Evolutionary conservation across 1,139 yeast genomes (phyloP), one percentile per base, ranked within the genome.

Genomic region (Debaryomyces udenii): DNA sequence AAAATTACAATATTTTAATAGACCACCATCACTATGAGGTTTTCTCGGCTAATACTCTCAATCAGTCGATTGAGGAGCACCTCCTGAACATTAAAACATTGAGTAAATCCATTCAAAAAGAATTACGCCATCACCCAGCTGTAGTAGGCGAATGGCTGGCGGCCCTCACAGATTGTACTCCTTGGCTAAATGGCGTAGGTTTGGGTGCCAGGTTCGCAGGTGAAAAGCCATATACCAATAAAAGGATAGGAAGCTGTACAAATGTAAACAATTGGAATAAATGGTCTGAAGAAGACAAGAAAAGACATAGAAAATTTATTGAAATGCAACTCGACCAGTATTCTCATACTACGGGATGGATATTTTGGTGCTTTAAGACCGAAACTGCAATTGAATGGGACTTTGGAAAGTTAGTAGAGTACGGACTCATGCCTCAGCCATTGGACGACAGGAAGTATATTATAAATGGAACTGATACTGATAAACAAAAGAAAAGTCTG

Each of bases 1-100:
- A 60, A 38, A 62, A 66, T 41, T 61, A 65, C 42, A 68, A 76
- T 45, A 69, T 81, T 31, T 60, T 81, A 37, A 72, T 81, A 39
- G 86, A 81, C 56, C 86, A 81, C 56, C 88, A 81, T 57, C 83
- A 80, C 51, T 82, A 82, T 54, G 83, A 78, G 55, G 78, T 81
- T 4, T 81, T 82, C 54, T 68, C 75, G 0, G 64, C 64, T 9
- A 59, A 53, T 24, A 74, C 73, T 42, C 64, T 80, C 18, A 51
- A 63, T 42, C 62, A 51, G 50, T 54, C 62, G 28, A 60, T 73
- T 22, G 66, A 70, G n/a, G 57, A 59, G 23, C 78, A 69, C 46
- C 55, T 75, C 24, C 31, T 52, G 13, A 67, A 66, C 43, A 68
- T 76, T 33, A 54, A 52, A 34, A 59, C 63, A 42, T 74, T 62